Evolutionary conservation across 306 rosid genomes (phyloP).

Genomic region (Hippophae gyantsensis): DNA sequence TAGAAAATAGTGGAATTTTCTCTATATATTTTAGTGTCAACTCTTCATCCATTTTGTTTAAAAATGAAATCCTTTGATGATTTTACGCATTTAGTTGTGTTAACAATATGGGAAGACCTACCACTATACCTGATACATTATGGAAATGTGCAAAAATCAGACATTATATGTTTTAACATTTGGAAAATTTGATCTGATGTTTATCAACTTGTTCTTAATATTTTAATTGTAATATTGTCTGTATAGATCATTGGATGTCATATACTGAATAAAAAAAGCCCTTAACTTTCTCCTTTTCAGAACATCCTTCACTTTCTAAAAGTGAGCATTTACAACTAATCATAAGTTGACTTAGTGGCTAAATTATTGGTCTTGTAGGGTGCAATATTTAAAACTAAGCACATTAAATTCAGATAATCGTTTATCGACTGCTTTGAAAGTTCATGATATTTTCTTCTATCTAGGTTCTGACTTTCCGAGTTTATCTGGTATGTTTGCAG

Average conservation of each 20-base stretch:
- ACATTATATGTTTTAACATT: no score
- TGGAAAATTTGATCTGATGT: background rate
- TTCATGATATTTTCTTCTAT: conserved; percentile 1
- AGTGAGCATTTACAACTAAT: background rate
- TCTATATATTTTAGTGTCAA: background rate
- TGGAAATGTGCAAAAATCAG: background rate
- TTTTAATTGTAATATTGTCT: background rate
- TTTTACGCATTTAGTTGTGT: background rate
- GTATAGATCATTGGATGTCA: background rate
- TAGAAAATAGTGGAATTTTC: background rate
- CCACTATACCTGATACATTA: background rate
- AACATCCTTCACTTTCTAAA: no score
- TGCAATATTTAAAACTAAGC: background rate
- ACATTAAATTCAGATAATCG: background rate
- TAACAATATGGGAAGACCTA: background rate
- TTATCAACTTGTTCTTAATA: background rate
- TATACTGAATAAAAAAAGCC: background rate
- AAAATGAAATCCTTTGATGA: background rate
- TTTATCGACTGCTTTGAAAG: background rate
- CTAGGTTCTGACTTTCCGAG: conserved; percentile 12
- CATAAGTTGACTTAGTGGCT: no score
- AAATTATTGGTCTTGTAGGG: background rate
- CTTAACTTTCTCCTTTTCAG: background rate
- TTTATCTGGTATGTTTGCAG: conserved; percentile 35
- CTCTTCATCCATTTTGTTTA: background rate